phyloP scores from a whole-genome alignment of 345 rosid genomes.

The Eutrema japonicum region DNA sequence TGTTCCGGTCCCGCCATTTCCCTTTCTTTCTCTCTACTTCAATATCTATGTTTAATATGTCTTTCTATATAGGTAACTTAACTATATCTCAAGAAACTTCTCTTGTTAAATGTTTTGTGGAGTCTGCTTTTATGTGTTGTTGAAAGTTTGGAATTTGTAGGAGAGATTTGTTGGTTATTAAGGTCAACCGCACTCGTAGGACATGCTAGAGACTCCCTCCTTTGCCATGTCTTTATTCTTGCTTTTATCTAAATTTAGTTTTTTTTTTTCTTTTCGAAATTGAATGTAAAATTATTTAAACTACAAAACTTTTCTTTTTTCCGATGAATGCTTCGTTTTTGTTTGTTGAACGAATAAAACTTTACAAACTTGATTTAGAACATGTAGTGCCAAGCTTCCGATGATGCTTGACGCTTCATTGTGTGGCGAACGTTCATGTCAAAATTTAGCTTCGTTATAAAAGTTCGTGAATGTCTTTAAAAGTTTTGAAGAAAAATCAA shows the following conservation, averaged over 20 bases:
- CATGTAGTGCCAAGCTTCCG: too few species aligned
- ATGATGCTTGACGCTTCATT: too few species aligned
- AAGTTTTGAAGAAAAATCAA: too few species aligned
- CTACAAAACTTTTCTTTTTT: too few species aligned
- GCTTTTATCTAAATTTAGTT: constrained; percentile 19
- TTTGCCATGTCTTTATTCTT: constrained; percentile 1
- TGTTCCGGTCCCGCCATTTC: constrained; percentile 47
- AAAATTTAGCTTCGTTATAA: not conserved
- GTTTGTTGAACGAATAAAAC: too few species aligned
- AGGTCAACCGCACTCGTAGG: constrained; percentile 36
- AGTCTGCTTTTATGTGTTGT: not conserved
- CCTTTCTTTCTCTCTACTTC: not conserved
- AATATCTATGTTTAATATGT: not conserved
- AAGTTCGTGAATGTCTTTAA: too few species aligned
- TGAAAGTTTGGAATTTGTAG: constrained; percentile 38
- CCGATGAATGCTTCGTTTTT: too few species aligned
- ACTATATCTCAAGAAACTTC: constrained; percentile 8
- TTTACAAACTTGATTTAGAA: too few species aligned
- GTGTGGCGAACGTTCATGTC: too few species aligned
- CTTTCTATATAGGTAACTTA: not conserved
- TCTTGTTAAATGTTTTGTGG: not conserved
- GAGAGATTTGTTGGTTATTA: constrained; percentile 24
- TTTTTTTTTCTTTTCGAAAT: too few species aligned
- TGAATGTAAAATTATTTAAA: too few species aligned
- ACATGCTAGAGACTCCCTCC: constrained; percentile 37